Conservation (phyloP, 768 basidiomycete species). For the Lentinula sp. region DNA sequence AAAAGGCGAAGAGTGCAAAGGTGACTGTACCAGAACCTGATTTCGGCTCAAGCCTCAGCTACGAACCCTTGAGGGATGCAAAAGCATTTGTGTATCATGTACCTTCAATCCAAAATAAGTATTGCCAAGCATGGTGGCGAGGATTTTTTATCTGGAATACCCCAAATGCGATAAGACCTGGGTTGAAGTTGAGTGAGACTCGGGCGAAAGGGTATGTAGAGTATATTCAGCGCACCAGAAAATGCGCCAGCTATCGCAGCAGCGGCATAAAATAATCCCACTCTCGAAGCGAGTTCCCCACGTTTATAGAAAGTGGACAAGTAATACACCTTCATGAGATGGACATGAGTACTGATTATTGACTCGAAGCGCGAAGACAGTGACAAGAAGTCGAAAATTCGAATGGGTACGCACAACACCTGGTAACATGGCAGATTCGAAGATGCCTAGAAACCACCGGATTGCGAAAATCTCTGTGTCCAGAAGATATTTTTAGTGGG, state of each 20-base stretch:
- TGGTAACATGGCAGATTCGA: constrained; percentile 44
- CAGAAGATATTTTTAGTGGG: not conserved
- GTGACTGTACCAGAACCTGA: constrained; percentile 32
- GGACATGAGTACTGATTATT: not conserved
- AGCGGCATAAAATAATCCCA: constrained; percentile 46
- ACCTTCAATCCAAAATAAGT: constrained; percentile 50
- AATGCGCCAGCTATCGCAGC: constrained; percentile 43
- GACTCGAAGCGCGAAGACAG: too few relatives aligned
- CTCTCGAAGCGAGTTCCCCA: constrained; percentile 42
- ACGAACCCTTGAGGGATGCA: too few relatives aligned
- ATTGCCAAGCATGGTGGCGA: constrained; percentile 44
- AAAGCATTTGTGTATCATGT: not conserved
- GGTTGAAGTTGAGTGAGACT: not conserved
- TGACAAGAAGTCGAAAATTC: too few relatives aligned
- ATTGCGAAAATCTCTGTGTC: constrained; percentile 37
- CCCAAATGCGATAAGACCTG: constrained; percentile 43
- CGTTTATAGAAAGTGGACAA: constrained; percentile 48
- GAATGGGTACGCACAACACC: constrained; percentile 25
- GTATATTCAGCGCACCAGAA: constrained; percentile 23
- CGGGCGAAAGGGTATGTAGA: too few relatives aligned
- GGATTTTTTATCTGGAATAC: constrained; percentile 41
- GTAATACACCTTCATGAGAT: constrained; percentile 33
- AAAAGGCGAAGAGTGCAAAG: constrained; percentile 39
- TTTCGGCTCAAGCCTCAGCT: not conserved
- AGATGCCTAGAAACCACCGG: constrained; percentile 42